phyloP scores from a whole-genome alignment of 1,284 basidiomycete genomes.

The Ustilago loliicola region DNA sequence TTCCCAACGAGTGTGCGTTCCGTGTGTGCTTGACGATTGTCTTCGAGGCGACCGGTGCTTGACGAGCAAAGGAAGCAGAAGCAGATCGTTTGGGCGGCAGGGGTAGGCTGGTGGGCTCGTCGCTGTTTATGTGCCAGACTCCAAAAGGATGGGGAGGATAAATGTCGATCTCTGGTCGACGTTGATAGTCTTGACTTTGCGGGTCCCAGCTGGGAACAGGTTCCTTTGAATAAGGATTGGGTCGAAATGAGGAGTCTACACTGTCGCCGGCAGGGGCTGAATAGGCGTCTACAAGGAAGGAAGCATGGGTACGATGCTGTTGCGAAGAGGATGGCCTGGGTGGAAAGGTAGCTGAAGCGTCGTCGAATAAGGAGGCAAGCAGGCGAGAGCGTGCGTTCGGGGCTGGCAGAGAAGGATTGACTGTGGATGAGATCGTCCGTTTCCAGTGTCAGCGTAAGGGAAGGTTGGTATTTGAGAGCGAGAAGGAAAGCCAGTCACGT shows the following conservation, averaged over 20 bases:
- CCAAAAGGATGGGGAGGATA: conserved; percentile 43
- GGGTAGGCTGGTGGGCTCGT: conserved; percentile 41
- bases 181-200: not conserved
- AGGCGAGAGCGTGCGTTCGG: not conserved
- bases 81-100: conserved; percentile 32
- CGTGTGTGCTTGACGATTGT: conserved; percentile 14
- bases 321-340: not conserved
- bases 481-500: not conserved
- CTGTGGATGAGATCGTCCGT: not conserved
- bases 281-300: conserved; percentile 8
- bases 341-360: not conserved
- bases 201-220: not conserved
- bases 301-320: conserved; percentile 11
- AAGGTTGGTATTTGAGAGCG: not conserved
- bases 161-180: conserved; percentile 10
- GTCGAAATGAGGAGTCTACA: not conserved
- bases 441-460: not conserved
- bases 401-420: not conserved
- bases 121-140: conserved; percentile 37
- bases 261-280: conserved; percentile 13
- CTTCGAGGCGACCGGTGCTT: not conserved
- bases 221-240: not conserved
- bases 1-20: conserved; percentile 47
- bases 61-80: conserved; percentile 30
- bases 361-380: not conserved